Conservation (phyloP, 352 stramenopile genomes). For the Thalassiosira sp. region DNA sequence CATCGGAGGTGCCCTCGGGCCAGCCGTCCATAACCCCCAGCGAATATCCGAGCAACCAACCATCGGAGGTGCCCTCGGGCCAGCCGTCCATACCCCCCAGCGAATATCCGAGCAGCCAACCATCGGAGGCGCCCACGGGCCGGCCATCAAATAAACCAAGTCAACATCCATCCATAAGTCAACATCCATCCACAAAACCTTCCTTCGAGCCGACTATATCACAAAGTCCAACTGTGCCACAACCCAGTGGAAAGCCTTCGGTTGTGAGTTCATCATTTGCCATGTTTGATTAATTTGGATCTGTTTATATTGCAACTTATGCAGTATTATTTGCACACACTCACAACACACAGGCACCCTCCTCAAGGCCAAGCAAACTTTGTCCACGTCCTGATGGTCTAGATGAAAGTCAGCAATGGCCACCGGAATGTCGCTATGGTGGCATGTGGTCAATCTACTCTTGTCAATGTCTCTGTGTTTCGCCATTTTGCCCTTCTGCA, state of each 20-base stretch:
- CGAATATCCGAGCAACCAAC: no score
- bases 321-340: no score
- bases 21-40: no score
- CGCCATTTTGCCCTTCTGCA: conserved; percentile 33
- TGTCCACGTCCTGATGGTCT: no score
- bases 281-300: no score
- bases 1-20: no score
- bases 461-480: conserved; percentile 41
- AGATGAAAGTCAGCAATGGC: no score
- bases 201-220: conserved; percentile 9
- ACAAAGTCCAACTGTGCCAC: background rate
- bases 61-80: no score
- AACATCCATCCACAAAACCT: conserved; percentile 3
- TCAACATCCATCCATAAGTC: background rate
- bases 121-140: background rate
- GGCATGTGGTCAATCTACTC: conserved; percentile 37
- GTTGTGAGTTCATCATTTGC: no score
- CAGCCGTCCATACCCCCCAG: no score
- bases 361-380: background rate
- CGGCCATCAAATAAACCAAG: background rate
- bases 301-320: no score
- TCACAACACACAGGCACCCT: no score
- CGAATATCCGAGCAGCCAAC: background rate
- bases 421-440: conserved; percentile 12
- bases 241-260: conserved; percentile 10